These are phyloP conservation scores for Backusella westeae DNA, from an alignment of 192 early-diverging fungal genomes.

Conservation along the genomic window DNA sequence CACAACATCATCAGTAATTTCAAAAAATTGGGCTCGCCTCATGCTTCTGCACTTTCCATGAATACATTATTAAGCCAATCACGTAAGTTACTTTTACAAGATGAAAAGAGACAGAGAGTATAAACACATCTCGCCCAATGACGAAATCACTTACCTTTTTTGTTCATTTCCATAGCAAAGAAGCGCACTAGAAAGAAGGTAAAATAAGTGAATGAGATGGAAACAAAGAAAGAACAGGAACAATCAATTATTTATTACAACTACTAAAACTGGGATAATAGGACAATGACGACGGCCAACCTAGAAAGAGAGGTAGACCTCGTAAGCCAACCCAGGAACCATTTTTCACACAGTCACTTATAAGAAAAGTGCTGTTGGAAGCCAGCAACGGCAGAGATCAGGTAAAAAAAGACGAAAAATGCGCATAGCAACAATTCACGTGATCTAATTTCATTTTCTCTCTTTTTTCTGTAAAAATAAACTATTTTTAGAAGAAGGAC, in stretches of 20 bases:
- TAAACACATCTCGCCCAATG: neutral
- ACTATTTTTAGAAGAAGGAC: neutral
- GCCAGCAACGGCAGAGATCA: neutral
- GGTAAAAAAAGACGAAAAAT: neutral
- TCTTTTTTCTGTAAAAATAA: neutral
- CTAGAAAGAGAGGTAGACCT: conserved; percentile 19
- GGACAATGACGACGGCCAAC: neutral
- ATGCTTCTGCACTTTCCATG: conserved; percentile 8
- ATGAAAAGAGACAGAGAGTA: neutral
- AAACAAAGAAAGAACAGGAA: neutral
- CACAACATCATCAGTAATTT: conserved; percentile 29
- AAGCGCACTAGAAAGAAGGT: neutral
- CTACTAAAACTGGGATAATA: neutral
- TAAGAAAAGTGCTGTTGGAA: conserved; percentile 9
- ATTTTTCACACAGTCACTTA: neutral
- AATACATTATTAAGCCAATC: neutral
- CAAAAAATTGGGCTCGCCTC: conserved; percentile 24
- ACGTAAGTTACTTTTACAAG: neutral
- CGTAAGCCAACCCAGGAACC: conserved; percentile 5
- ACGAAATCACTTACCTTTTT: neutral
- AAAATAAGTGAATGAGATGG: neutral
- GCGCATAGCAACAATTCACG: neutral
- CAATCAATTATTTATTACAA: neutral
- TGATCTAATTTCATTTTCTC: neutral
- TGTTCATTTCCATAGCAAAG: neutral